Evolutionary conservation across 1,284 basidiomycete genomes (phyloP), one percentile per base, ranked within the genome.

Genomic region (Boletus mariae): DNA sequence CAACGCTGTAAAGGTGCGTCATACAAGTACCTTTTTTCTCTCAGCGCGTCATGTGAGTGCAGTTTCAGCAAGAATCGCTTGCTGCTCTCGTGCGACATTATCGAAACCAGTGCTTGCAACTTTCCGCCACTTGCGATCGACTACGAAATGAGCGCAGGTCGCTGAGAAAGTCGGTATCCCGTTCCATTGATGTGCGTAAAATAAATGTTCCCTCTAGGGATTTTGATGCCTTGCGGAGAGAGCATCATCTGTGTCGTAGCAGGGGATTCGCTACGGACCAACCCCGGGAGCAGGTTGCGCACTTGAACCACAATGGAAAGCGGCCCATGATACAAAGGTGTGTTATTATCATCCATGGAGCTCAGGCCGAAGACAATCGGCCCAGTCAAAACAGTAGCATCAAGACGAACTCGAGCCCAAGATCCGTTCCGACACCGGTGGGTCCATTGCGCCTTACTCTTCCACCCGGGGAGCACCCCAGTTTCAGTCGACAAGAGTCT

Each of bases 51-150:
- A 52, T 43, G 37, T 54, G 47, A 35, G 35, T 45, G 1, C 55
- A 91, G 87, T 89, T 90, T 62, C 89, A 92, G 68, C 81, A 86
- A 68, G 85, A 89, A 57, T 80, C 80, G n/a, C 77, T 90, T 67
- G 81, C 82, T 3, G 74, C 79, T 40, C 79, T 87, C 50, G 77
- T 88, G 38, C 76, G 80, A 40, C 78, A 80, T 58, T 85, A 85
- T 78, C 50, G 79, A 70, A 62, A 65, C 61, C 54, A 78, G 76
- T 57, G 61, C 67, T n/a, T 64, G 29, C 68, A 69, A 12, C 59
- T 72, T 52, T 59, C 63, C 44, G 53, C 67, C 2, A 70, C 70
- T 17, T 70, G 65, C 43, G 67, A 69, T 46, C 63, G 70, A 40
- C 47, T 69, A 37, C 63, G 70, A 54, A 70, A 72, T 34, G 80